Evolutionary conservation across 371 early-diverging fungal species (phyloP), one percentile per base, ranked within the genome.

Genomic region (Syncephalastrum sp.): DNA sequence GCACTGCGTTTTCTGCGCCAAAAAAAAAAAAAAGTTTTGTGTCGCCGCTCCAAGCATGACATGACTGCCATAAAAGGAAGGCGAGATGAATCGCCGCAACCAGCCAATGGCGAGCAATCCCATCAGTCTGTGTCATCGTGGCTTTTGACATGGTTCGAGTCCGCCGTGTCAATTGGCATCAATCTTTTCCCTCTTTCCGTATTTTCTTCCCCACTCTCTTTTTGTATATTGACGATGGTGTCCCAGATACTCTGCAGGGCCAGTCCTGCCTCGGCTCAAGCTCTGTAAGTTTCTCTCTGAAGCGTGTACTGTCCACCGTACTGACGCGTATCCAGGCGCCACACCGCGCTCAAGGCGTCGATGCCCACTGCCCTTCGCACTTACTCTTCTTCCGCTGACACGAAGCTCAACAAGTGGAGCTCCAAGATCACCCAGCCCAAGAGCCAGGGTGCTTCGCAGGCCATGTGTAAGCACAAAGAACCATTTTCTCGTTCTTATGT

Each of bases 381-480:
- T 48, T 79, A 79, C 60, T 67, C 77, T 44, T 67, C 77, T 13
- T 50, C 62, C 47, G 62, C 72, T 27, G 69, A 64, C 13, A 63
- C 58, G 7, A 61, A 62, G 54, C 33, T 86, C 23, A 96, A 96
- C 85, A 88, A 88, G 58, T 91, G 79, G 75, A 91, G 91, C 68
- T 64, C 88, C 41, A 82, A 78, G 53, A 92, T 98, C 69, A 98
- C 98, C 23, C 91, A 96, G 74, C 92, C 91, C 48, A 94, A 94
- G 68, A 82, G 90, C 42, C 94, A 94, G 65, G 97, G 96, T 53
- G 95, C 97, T 42, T 90, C 94, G 47, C 96, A 98, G 75, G 98
- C 98, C 13, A 94, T 95, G 94, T 84, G 95, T 94, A 84, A 76
- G 91, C 83, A 21, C 14, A 33, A 2, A 21, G 21, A 21, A 21